These are phyloP conservation scores for Pseudonectria buxi DNA, from an alignment of 2,329 filamentous ascomycete genomes.

Conservation along the genomic window DNA sequence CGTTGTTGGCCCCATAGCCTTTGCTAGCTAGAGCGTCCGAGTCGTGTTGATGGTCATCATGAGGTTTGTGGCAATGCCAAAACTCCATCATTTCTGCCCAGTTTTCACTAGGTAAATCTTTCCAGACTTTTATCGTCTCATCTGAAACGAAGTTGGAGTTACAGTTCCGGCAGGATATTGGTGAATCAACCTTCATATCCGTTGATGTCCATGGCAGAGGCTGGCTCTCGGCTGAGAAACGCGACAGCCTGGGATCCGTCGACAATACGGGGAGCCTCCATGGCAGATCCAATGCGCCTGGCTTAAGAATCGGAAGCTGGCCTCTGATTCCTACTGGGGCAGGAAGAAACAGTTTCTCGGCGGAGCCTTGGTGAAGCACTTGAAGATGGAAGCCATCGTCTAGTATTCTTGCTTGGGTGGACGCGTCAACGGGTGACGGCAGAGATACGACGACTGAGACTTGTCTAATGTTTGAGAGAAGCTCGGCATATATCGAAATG, in stretches of 20 bases:
- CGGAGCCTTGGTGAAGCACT: slow-evolving; percentile 39
- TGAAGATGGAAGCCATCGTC: slow-evolving; percentile 39
- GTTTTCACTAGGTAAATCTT: slow-evolving; percentile 89
- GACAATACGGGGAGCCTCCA: slow-evolving; percentile 47
- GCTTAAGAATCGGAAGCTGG: slow-evolving; percentile 31
- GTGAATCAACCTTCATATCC: slow-evolving; percentile 34
- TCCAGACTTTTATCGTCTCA: slow-evolving; percentile 57
- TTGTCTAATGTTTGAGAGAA: slow-evolving; percentile 58
- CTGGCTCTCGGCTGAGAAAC: slow-evolving; percentile 30
- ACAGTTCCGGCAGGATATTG: slow-evolving; percentile 39
- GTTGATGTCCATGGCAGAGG: slow-evolving; percentile 50
- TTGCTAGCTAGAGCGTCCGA: slow-evolving; percentile 51
- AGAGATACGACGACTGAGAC: slow-evolving; percentile 52
- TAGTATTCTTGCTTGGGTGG: slow-evolving; percentile 39
- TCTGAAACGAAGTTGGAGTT: slow-evolving; percentile 29
- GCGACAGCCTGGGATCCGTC: slow-evolving; percentile 15
- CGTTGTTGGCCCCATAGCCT: slow-evolving; percentile 78
- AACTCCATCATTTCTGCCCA: slow-evolving; percentile 99
- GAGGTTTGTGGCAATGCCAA: slow-evolving; percentile 97
- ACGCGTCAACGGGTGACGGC: slow-evolving; percentile 33
- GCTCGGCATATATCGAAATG: slow-evolving; percentile 54
- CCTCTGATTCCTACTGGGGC: slow-evolving; percentile 29
- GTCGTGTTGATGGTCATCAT: slow-evolving; percentile 42
- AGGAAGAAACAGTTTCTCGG: slow-evolving; percentile 35
- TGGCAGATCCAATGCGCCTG: slow-evolving; percentile 31